Percentiles rank a stretch among this genome's conserved stretches.
Conservation (phyloP, 2,329 filamentous ascomycete genomes). For the Sclerotiophoma versabilis region DNA sequence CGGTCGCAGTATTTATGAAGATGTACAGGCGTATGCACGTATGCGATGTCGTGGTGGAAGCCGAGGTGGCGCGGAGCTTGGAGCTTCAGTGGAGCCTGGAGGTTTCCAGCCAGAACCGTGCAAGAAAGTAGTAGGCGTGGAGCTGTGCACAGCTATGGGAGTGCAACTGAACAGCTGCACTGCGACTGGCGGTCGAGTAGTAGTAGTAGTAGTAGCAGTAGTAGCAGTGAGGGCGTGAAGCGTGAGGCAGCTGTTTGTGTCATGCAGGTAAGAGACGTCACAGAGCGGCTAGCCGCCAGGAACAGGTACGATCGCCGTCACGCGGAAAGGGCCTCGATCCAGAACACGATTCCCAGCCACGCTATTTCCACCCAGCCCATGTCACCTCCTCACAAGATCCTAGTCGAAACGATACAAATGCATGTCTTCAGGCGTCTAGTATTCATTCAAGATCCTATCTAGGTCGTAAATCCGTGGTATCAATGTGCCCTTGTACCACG, state of each 20-base stretch:
- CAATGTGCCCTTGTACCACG: constrained; percentile 21
- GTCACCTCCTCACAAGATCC: not conserved
- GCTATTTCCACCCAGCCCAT: not conserved
- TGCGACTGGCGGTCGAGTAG: not conserved
- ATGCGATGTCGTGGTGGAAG: constrained; percentile 2
- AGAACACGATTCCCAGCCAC: constrained; percentile 4
- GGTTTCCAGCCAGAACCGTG: not conserved
- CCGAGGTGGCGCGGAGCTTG: constrained; percentile 26
- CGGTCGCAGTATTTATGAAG: not conserved
- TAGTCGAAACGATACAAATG: not conserved
- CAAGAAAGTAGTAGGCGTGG: not conserved
- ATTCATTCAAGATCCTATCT: constrained; percentile 27
- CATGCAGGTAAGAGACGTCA: constrained; percentile 29
- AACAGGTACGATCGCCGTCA: constrained; percentile 24
- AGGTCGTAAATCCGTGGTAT: constrained; percentile 33
- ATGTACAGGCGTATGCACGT: not conserved
- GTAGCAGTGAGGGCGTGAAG: not conserved
- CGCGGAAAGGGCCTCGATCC: constrained; percentile 12
- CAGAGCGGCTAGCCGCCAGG: constrained; percentile 23
- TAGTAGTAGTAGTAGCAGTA: not conserved
- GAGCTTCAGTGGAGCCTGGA: constrained; percentile 2
- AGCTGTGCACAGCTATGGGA: constrained; percentile 12
- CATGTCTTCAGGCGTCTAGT: constrained; percentile 12
- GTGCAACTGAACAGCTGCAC: not conserved
- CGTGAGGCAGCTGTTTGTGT: constrained; percentile 20